Percentiles rank a stretch among this genome's conserved stretches.
Conservation (phyloP, 1,284 basidiomycete genomes). For the Puccinia novopanici region DNA sequence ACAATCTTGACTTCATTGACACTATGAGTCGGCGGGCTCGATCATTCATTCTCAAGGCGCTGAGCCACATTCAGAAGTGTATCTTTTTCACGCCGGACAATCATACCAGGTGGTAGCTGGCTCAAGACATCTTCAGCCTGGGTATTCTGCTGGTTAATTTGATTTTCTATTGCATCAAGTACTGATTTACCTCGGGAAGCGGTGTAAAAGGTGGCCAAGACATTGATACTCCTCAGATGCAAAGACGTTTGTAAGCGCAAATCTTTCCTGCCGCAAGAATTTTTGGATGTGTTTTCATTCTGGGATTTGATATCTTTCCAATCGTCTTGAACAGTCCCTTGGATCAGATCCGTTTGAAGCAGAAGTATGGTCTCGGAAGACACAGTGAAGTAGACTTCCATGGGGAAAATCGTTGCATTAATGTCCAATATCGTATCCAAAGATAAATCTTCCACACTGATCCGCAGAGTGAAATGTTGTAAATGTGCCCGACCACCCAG, state of each 20-base stretch:
- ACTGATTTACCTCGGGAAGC: constrained; percentile 32
- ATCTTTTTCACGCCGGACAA: constrained; percentile 39
- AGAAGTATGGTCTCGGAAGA: constrained; percentile 39
- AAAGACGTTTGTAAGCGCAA: constrained; percentile 31
- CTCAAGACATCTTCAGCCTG: constrained; percentile 37
- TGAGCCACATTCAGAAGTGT: constrained; percentile 30
- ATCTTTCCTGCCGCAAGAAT: constrained; percentile 3
- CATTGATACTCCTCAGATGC: constrained; percentile 29
- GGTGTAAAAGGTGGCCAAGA: constrained; percentile 37
- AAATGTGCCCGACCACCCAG: constrained; percentile 21
- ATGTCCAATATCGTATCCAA: constrained; percentile 36
- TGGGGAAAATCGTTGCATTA: constrained; percentile 21
- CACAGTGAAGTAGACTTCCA: constrained; percentile 25
- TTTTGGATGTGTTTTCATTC: neutral
- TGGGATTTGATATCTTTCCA: constrained; percentile 38
- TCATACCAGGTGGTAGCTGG: constrained; percentile 34
- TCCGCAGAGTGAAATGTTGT: constrained; percentile 21
- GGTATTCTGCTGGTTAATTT: constrained; percentile 20
- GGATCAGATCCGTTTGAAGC: constrained; percentile 31
- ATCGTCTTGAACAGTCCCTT: constrained; percentile 34
- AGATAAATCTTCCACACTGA: constrained; percentile 40
- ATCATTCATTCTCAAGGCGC: constrained; percentile 30
- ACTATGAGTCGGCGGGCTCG: constrained; percentile 3
- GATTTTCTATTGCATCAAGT: constrained; percentile 28
- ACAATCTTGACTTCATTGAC: constrained; percentile 39